Base-by-base conservation (phyloP, 225 moss, liverwort and hornwort genomes). In the Climacium dendroides region DNA sequence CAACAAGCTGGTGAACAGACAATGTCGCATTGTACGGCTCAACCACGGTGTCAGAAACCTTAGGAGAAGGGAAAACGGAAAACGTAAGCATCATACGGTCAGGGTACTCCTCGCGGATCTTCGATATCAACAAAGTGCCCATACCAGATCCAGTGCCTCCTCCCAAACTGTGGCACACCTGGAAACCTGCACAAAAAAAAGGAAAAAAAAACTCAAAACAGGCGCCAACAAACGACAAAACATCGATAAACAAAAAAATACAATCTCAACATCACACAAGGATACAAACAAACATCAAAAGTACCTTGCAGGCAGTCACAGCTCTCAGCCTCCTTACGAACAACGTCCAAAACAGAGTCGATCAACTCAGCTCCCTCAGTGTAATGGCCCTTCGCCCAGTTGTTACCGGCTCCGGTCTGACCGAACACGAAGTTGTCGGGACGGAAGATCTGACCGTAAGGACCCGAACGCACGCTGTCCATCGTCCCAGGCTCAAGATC, bases 371-470 rank as follows among this genome's bases (percentile, higher is more conserved):
- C 93, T 4, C 93, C 93, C 90, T 93, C 93, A 7, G 93, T 93
- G 87, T 93, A 93, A 67, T 93, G 93, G 0, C 93, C 93, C 88
- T 91, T 91, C 10, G 90, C 90, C 90, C 90, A 91, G 90, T 91
- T 91, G 87, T 91, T 89, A 7, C 93, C 93, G 5, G 93, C 93
- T 9, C 93, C 93, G 0, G 93, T 93, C 90, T 93, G 93, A 5
- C 93, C 93, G 80, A 93, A 93, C 18, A 93, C 93, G 59, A 93
- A 93, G 91, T 93, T 93, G 25, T 93, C 93, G 0, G 93, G 93
- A n/a, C 93, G 88, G 43, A 93, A 93, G 55, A 93, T 93, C 85
- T 93, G 93, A 6, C 93, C 93, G 78, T 93, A 93, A 6, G 93
- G 93, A 13, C 93, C 93, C 43, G 93, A 90, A 57, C 93, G 86